A percentile compares a stretch with the other conserved stretches of the same genome.
Evolutionary conservation across 768 basidiomycete species (phyloP).

Genomic region (Mycena albidolilacea): DNA sequence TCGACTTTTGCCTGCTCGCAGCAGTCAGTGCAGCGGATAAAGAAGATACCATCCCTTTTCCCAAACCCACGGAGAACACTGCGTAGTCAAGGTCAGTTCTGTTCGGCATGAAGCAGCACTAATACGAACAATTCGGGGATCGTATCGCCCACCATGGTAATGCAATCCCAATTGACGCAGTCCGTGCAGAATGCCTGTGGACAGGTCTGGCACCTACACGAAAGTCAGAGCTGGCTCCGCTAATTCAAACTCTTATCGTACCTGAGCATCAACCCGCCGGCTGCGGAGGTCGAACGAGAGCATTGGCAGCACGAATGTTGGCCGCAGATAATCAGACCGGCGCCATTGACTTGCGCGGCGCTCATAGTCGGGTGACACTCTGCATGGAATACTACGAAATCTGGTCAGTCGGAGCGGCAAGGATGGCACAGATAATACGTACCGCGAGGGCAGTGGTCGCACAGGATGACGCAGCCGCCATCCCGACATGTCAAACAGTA

Average conservation of each 20-base stretch:
- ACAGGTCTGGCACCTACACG: conserved; percentile 71
- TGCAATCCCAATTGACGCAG: conserved; percentile 65
- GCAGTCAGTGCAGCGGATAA: conserved; percentile 68
- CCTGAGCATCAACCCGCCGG: conserved; percentile 75
- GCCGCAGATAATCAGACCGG: conserved; percentile 50
- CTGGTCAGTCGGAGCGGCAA: not conserved
- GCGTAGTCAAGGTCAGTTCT: conserved; percentile 16
- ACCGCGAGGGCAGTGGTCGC: conserved; percentile 70
- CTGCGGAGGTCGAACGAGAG: conserved; percentile 57
- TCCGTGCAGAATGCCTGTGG: conserved; percentile 74
- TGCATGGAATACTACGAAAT: conserved; percentile 65
- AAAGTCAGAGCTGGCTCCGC: not conserved
- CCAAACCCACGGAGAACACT: conserved; percentile 61
- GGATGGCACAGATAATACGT: not conserved
- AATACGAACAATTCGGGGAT: conserved; percentile 70
- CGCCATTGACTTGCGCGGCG: conserved; percentile 43
- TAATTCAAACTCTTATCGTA: conserved; percentile 35
- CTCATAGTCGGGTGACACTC: conserved; percentile 57
- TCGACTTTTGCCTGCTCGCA: conserved; percentile 17
- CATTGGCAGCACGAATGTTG: conserved; percentile 69
- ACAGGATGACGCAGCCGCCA: conserved; percentile 67
- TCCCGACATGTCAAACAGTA: conserved; percentile 74
- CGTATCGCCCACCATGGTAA: conserved; percentile 67
- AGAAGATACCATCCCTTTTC: conserved; percentile 56
- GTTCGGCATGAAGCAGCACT: not conserved